Percentiles rank a stretch among this genome's conserved stretches.
Evolutionary conservation across 176 grass and related monocot genomes (phyloP).

Genomic region (Triticum turgidum): DNA sequence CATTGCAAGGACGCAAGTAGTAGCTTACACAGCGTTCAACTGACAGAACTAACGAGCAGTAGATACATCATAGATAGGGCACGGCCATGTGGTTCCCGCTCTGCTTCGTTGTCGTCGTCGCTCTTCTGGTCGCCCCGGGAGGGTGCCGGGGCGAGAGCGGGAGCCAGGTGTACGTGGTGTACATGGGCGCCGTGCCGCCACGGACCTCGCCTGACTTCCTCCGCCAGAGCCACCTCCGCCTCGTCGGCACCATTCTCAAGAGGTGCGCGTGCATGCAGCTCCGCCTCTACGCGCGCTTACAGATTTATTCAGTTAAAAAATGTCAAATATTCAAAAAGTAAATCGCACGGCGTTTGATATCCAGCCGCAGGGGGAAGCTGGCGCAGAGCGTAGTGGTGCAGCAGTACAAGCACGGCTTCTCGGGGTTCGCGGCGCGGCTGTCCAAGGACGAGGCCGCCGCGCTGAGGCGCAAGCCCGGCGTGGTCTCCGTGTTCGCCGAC

Average conservation of each 20-base stretch:
- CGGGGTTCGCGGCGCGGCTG: slow-evolving; percentile 74
- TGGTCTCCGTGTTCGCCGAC: slow-evolving; percentile 81
- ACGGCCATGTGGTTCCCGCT: slow-evolving; percentile 23
- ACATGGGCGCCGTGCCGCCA: slow-evolving; percentile 73
- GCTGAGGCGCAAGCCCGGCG: slow-evolving; percentile 43
- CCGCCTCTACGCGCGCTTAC: neutral
- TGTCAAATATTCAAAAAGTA: too few species aligned
- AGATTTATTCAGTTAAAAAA: neutral
- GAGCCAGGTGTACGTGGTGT: slow-evolving; percentile 65
- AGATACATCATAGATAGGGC: too few species aligned
- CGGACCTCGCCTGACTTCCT: slow-evolving; percentile 31
- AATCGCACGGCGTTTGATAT: too few species aligned
- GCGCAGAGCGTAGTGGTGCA: slow-evolving; percentile 48
- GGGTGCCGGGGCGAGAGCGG: neutral
- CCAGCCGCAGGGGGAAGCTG: slow-evolving; percentile 26
- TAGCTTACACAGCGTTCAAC: neutral
- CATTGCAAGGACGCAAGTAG: neutral
- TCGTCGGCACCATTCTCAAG: slow-evolving; percentile 53
- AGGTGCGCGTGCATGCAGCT: slow-evolving; percentile 32
- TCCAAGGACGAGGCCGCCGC: slow-evolving; percentile 52
- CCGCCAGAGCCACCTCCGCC: slow-evolving; percentile 58
- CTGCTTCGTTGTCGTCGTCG: neutral
- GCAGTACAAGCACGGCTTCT: slow-evolving; percentile 81
- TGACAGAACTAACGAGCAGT: neutral
- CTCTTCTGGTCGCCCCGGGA: neutral